Conservation (phyloP, 2,329 filamentous ascomycete genomes). For the Celoporthe dispersa region DNA sequence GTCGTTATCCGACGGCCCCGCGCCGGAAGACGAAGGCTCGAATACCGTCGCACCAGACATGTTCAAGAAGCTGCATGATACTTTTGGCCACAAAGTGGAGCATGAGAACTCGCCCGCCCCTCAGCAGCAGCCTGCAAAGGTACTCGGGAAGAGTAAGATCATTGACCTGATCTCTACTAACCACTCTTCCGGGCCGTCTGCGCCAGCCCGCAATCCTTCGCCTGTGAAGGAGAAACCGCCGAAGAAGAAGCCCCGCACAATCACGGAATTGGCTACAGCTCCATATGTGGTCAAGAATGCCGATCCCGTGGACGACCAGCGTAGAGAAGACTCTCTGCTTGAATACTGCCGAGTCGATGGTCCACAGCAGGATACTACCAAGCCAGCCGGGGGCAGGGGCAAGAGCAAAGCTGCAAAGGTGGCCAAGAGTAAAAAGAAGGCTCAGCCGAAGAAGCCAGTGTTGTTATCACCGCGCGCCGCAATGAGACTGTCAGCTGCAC, state of each 20-base stretch:
- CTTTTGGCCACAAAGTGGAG: conserved; percentile 44
- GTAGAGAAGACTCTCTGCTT: conserved; percentile 46
- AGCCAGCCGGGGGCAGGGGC: conserved; percentile 34
- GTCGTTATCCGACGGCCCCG: neutral
- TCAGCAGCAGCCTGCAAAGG: conserved; percentile 37
- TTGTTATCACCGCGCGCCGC: conserved; percentile 73
- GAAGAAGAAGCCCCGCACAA: conserved; percentile 74
- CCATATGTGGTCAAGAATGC: conserved; percentile 57
- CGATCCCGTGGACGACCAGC: conserved; percentile 39
- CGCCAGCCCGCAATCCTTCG: conserved; percentile 33
- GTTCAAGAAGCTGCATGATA: conserved; percentile 50
- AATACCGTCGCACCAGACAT: conserved; percentile 35
- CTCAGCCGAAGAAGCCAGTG: conserved; percentile 46
- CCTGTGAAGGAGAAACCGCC: conserved; percentile 55
- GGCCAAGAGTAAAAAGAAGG: conserved; percentile 45
- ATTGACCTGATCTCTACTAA: conserved; percentile 52
- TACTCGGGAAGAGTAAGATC: conserved; percentile 60
- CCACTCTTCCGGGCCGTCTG: conserved; percentile 32
- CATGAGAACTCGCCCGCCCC: conserved; percentile 21
- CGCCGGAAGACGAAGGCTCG: neutral
- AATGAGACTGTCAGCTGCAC: conserved; percentile 65
- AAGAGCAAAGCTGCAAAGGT: conserved; percentile 46
- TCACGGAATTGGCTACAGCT: conserved; percentile 78
- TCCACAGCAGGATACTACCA: conserved; percentile 39
- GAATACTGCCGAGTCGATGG: conserved; percentile 48